phyloP scores from a whole-genome alignment of 768 basidiomycete species.

The Naganishia vishniacii region DNA sequence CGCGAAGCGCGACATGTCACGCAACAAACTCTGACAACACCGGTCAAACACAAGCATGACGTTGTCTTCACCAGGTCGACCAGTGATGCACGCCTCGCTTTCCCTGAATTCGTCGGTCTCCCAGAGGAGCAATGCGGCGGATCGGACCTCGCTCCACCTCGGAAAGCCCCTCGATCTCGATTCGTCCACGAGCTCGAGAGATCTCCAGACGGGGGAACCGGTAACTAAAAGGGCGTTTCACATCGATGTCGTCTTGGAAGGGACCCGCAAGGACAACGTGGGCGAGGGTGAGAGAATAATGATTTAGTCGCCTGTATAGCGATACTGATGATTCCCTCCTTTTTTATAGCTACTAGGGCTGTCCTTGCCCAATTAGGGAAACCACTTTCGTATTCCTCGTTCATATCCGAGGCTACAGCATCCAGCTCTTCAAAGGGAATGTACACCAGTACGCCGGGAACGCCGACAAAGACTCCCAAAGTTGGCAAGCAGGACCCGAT shows the following conservation, averaged over 20 bases:
- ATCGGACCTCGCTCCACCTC: neutral
- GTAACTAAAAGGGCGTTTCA: constrained; percentile 77
- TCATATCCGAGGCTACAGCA: constrained; percentile 28
- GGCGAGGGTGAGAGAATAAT: constrained; percentile 39
- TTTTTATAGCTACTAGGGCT: constrained; percentile 44
- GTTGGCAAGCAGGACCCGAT: constrained; percentile 30
- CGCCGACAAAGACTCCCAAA: constrained; percentile 58
- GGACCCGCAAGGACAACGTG: constrained; percentile 63
- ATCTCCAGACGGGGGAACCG: constrained; percentile 41
- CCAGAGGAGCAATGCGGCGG: neutral
- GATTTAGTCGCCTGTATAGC: too few species aligned
- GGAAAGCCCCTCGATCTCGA: constrained; percentile 42
- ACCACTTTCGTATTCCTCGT: constrained; percentile 30
- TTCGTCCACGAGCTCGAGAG: constrained; percentile 39
- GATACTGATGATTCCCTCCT: constrained; percentile 30
- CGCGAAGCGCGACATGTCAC: neutral
- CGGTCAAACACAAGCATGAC: neutral
- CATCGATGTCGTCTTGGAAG: constrained; percentile 84
- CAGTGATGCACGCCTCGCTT: constrained; percentile 3
- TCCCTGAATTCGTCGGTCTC: neutral
- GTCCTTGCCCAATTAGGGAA: constrained; percentile 37
- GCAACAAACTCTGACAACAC: neutral
- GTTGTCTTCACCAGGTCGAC: constrained; percentile 4
- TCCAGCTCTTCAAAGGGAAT: neutral
- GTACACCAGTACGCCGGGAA: constrained; percentile 50